A percentile compares a stretch with the other conserved stretches of the same genome.
phyloP scores from a whole-genome alignment of 208 protist species.

The Phytomonas sp. region DNA sequence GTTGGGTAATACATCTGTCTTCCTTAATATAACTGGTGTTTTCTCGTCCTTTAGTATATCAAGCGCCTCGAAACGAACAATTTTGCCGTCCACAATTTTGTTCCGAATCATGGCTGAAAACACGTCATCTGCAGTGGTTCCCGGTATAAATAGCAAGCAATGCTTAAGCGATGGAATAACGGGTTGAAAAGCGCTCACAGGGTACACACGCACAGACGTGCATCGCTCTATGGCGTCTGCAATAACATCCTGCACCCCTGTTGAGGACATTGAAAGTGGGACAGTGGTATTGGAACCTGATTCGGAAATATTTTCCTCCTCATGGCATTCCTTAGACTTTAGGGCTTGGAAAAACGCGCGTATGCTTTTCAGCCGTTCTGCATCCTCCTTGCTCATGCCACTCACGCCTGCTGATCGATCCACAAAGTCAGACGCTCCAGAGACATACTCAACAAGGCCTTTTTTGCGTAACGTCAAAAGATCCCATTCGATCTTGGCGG shows the following conservation, averaged over 20 bases:
- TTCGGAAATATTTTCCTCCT: neutral
- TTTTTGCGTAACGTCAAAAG: slow-evolving; percentile 51
- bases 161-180: slow-evolving; percentile 47
- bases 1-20: slow-evolving; percentile 43
- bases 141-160: slow-evolving; percentile 65
- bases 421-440: slow-evolving; percentile 26
- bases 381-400: slow-evolving; percentile 18
- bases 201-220: slow-evolving; percentile 42
- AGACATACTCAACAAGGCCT: slow-evolving; percentile 50
- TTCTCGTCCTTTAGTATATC: slow-evolving; percentile 11
- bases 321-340: neutral
- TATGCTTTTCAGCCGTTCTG: slow-evolving; percentile 21
- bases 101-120: slow-evolving; percentile 56
- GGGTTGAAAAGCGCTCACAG: slow-evolving; percentile 44
- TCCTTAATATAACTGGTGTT: slow-evolving; percentile 25
- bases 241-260: slow-evolving; percentile 80
- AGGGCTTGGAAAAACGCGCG: slow-evolving; percentile 24
- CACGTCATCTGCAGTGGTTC: slow-evolving; percentile 57
- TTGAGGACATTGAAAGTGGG: slow-evolving; percentile 22
- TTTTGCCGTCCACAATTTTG: slow-evolving; percentile 64
- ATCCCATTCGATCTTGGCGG: slow-evolving; percentile 68
- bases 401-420: slow-evolving; percentile 10
- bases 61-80: slow-evolving; percentile 81
- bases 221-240: slow-evolving; percentile 55
- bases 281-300: neutral